Percentiles rank a stretch among this genome's conserved stretches.
Conservation (phyloP, 2,329 filamentous ascomycete genomes). For the Nothopassalora personata region DNA sequence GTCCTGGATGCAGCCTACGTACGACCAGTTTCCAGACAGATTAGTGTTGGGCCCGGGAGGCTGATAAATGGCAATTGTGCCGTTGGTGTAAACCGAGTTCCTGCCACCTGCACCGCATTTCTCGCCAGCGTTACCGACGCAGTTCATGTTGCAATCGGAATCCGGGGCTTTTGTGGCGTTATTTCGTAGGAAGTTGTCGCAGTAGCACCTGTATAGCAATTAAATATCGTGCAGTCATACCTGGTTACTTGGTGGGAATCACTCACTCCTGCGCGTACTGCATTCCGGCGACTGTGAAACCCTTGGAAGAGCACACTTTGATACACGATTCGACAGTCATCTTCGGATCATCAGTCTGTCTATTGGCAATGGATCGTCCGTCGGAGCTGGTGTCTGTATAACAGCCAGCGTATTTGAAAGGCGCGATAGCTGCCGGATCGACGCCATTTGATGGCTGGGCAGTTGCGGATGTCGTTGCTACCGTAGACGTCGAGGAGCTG, state of each 20-base stretch:
- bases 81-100: conserved; percentile 28
- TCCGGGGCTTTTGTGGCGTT: conserved; percentile 20
- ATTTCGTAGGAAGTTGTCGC: conserved; percentile 27
- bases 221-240: not conserved
- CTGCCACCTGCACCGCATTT: conserved; percentile 28
- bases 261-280: conserved; percentile 20
- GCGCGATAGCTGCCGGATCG: conserved; percentile 20
- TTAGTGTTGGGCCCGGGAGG: conserved; percentile 15
- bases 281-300: conserved; percentile 32
- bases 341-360: conserved; percentile 14
- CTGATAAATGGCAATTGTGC: conserved; percentile 16
- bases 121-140: conserved; percentile 25
- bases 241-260: not conserved
- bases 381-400: conserved; percentile 24
- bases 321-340: conserved; percentile 27
- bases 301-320: conserved; percentile 22
- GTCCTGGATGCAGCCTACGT: conserved; percentile 29
- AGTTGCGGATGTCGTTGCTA: conserved; percentile 5
- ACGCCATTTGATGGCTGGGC: conserved; percentile 22
- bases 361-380: conserved; percentile 15
- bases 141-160: conserved; percentile 29
- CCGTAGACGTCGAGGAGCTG: not conserved
- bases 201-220: conserved; percentile 24
- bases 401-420: conserved; percentile 23
- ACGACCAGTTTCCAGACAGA: conserved; percentile 22